Percentiles rank a stretch among this genome's conserved stretches.
phyloP scores from a whole-genome alignment of 2,329 filamentous ascomycete species.

The Aureobasidium zeae region DNA sequence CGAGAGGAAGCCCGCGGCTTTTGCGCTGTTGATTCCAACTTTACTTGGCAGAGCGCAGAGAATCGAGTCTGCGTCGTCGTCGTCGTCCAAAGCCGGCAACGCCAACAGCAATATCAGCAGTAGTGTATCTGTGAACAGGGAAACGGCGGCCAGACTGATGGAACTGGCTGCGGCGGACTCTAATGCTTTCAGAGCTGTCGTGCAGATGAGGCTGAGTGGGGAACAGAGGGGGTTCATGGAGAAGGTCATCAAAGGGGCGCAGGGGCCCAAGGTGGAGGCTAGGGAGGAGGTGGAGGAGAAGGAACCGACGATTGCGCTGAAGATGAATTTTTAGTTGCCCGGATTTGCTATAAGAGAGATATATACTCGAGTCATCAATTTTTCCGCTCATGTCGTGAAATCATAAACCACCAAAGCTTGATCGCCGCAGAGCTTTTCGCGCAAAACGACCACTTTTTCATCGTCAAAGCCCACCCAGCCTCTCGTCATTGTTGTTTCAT shows the following conservation, averaged over 20 bases:
- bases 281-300: slow-evolving; percentile 40
- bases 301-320: slow-evolving; percentile 77
- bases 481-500: slow-evolving; percentile 33
- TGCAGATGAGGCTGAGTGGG: slow-evolving; percentile 59
- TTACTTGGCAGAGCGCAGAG: slow-evolving; percentile 63
- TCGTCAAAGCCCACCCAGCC: slow-evolving; percentile 82
- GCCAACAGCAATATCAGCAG: too few relatives aligned
- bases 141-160: slow-evolving; percentile 67
- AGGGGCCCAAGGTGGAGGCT: slow-evolving; percentile 33
- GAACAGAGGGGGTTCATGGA: slow-evolving; percentile 67
- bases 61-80: too few relatives aligned
- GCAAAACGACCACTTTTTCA: slow-evolving; percentile 79
- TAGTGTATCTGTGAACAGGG: slow-evolving; percentile 55
- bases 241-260: slow-evolving; percentile 46
- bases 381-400: too few relatives aligned
- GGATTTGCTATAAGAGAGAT: too few relatives aligned
- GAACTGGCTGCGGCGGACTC: slow-evolving; percentile 74
- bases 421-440: slow-evolving; percentile 57
- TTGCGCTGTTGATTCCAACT: slow-evolving; percentile 67
- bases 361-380: too few relatives aligned
- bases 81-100: slow-evolving; percentile 25
- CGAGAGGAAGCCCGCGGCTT: slow-evolving; percentile 47
- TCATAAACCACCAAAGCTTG: slow-evolving; percentile 78
- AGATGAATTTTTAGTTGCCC: slow-evolving; percentile 65
- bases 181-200: slow-evolving; percentile 61